Evolutionary conservation across 352 stramenopile species (phyloP).

Genomic region (Globisporangium spiculum): DNA sequence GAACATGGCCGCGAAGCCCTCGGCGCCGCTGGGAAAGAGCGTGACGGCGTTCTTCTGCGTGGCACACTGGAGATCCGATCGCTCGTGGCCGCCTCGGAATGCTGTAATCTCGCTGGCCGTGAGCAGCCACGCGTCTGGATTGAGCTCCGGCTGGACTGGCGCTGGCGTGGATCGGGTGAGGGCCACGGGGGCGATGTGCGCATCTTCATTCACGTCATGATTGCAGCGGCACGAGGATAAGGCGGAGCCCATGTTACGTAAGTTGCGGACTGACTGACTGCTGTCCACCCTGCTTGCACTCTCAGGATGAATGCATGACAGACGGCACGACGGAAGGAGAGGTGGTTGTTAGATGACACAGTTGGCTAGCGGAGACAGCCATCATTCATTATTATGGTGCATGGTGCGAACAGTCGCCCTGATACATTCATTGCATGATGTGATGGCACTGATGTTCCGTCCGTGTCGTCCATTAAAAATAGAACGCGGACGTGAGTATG

Average conservation of each 20-base stretch:
- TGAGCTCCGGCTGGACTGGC: constrained; percentile 16
- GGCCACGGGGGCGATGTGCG: not conserved
- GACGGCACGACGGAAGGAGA: not conserved
- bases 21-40: constrained; percentile 15
- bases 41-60: not conserved
- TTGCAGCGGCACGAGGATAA: constrained; percentile 10
- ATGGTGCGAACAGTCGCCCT: too few relatives aligned
- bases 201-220: not conserved
- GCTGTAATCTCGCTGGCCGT: not conserved
- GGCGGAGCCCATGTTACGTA: constrained; percentile 7
- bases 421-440: too few relatives aligned
- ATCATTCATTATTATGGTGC: not conserved
- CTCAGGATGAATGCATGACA: not conserved
- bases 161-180: not conserved
- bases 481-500: too few relatives aligned
- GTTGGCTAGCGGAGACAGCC: not conserved
- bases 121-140: constrained; percentile 15
- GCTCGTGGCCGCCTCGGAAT: constrained; percentile 5
- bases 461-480: too few relatives aligned
- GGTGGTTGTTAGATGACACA: too few relatives aligned
- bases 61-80: not conserved
- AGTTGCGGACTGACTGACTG: not conserved
- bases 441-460: too few relatives aligned
- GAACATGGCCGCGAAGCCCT: constrained; percentile 17
- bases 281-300: not conserved